These are phyloP conservation scores for Neophaeococcomyces mojaviensis DNA, from an alignment of 2,329 filamentous ascomycete species.

Conservation along the genomic window DNA sequence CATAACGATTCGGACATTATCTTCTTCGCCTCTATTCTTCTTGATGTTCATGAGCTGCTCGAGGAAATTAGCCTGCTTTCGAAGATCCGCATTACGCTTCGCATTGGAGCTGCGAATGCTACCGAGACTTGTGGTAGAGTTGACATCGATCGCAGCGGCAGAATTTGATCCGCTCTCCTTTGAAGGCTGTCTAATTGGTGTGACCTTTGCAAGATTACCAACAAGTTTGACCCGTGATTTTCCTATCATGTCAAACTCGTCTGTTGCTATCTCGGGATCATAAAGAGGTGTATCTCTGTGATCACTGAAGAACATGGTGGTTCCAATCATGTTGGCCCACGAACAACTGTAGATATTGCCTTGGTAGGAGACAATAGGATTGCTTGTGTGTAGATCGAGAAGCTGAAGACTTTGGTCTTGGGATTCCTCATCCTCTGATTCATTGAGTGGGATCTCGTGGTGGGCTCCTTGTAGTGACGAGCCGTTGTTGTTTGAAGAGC, in stretches of 20 bases:
- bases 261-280: slow-evolving; percentile 30
- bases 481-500: slow-evolving; percentile 10
- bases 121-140: slow-evolving; percentile 10
- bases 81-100: slow-evolving; percentile 26
- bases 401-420: slow-evolving; percentile 54
- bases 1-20: slow-evolving; percentile 43
- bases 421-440: slow-evolving; percentile 4
- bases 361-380: slow-evolving; percentile 73
- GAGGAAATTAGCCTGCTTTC: slow-evolving; percentile 50
- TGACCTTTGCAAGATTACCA: slow-evolving; percentile 56
- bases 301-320: slow-evolving; percentile 65
- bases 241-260: slow-evolving; percentile 64
- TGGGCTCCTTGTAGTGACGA: too few relatives aligned
- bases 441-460: too few relatives aligned
- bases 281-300: slow-evolving; percentile 27
- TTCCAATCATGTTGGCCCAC: slow-evolving; percentile 79
- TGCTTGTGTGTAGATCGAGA: slow-evolving; percentile 67
- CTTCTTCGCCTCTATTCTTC: slow-evolving; percentile 54
- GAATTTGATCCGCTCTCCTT: slow-evolving; percentile 2
- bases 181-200: slow-evolving; percentile 33
- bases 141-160: background rate
- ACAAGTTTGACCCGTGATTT: slow-evolving; percentile 63
- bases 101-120: slow-evolving; percentile 19
- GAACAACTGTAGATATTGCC: slow-evolving; percentile 69
- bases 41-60: slow-evolving; percentile 61